phyloP scores from a whole-genome alignment of 2,329 filamentous ascomycete species.

The Fusarium goolgardi region DNA sequence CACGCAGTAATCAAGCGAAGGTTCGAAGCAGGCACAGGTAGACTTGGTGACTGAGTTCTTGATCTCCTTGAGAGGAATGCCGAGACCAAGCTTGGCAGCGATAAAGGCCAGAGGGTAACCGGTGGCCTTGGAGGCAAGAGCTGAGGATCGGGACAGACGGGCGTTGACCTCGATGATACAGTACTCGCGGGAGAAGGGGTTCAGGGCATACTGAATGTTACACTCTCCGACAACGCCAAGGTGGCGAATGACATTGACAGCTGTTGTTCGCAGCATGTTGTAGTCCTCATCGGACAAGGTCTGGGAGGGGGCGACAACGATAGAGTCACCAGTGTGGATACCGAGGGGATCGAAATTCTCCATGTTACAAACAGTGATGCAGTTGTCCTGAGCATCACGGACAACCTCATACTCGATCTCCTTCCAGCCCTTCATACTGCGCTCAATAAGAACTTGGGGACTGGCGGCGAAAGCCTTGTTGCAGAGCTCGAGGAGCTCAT shows the following conservation, averaged over 20 bases:
- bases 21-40: conserved; percentile 98
- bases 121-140: conserved; percentile 95
- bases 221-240: conserved; percentile 98
- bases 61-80: conserved; percentile 95
- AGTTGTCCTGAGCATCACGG: conserved; percentile 94
- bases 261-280: conserved; percentile 98
- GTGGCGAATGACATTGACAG: conserved; percentile 96
- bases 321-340: conserved; percentile 97
- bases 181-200: conserved; percentile 95
- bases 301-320: conserved; percentile 96
- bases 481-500: conserved; percentile 86
- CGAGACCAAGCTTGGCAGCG: conserved; percentile 93
- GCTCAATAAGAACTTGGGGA: conserved; percentile 95
- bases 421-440: conserved; percentile 99
- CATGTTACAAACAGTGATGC: conserved; percentile 99
- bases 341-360: conserved; percentile 99
- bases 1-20: conserved; percentile 96
- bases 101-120: conserved; percentile 97
- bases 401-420: conserved; percentile 99
- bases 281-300: conserved; percentile 98
- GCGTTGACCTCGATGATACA: conserved; percentile 99
- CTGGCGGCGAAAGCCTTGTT: conserved; percentile 94
- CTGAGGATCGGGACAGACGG: conserved; percentile 92
- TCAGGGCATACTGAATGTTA: conserved; percentile 98
- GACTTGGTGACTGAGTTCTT: conserved; percentile 95